A percentile compares a stretch with the other conserved stretches of the same genome.
Evolutionary conservation across 108 stramenopile species (phyloP).

Genomic region (Poteriospumella lacustris): DNA sequence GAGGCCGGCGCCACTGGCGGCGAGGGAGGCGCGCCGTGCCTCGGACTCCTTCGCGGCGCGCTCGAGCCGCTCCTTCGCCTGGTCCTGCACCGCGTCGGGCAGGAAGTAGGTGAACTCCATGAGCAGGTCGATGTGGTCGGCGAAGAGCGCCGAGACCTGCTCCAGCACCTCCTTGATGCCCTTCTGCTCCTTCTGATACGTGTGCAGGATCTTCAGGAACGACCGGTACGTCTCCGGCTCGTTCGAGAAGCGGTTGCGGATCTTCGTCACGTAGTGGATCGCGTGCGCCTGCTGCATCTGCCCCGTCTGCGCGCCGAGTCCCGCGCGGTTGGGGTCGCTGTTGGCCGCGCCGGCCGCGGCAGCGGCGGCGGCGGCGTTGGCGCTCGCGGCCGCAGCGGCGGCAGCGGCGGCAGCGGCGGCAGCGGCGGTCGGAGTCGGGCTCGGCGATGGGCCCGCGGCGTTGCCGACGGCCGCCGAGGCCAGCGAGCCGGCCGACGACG

Average conservation of each 20-base stretch:
- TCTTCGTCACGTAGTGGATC: conserved; percentile 88
- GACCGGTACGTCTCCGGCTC: conserved; percentile 89
- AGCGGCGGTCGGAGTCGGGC: too few species aligned
- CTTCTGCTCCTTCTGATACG: conserved; percentile 97
- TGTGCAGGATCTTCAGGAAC: conserved; percentile 97
- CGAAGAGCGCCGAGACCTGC: conserved; percentile 87
- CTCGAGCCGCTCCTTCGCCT: conserved; percentile 36
- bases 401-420: not conserved
- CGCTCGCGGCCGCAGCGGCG: not conserved
- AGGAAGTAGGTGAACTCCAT: conserved; percentile 98
- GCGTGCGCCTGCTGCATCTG: conserved; percentile 67
- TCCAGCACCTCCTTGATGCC: conserved; percentile 89
- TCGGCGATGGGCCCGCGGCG: too few species aligned
- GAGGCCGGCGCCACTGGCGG: conserved; percentile 22
- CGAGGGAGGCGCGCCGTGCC: conserved; percentile 30
- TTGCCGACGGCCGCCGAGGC: too few species aligned
- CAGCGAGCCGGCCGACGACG: too few species aligned
- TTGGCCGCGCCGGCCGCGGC: conserved; percentile 32
- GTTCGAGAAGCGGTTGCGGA: conserved; percentile 75
- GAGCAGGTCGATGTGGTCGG: conserved; percentile 93
- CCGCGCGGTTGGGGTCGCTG: conserved; percentile 1
- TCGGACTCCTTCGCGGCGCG: conserved; percentile 18
- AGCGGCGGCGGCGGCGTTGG: conserved; percentile 9
- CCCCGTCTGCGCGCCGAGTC: conserved; percentile 24
- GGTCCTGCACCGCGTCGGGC: conserved; percentile 95